Percentiles rank a stretch among this genome's conserved stretches.
phyloP scores from a whole-genome alignment of 306 rosid genomes.

The Senna tora region DNA sequence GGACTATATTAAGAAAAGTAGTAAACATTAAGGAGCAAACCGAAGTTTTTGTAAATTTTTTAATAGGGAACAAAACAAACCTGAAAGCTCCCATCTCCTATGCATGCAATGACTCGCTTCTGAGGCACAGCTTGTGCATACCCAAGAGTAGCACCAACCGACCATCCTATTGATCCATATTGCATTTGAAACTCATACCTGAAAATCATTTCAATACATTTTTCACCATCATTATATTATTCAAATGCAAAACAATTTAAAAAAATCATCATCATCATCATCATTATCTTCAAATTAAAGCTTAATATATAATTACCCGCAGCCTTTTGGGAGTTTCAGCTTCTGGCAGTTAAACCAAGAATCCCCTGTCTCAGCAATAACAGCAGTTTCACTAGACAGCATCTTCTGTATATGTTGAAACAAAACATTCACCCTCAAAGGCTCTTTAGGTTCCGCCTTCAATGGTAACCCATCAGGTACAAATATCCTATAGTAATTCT shows the following conservation, averaged over 20 bases:
- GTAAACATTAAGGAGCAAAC: too few relatives aligned
- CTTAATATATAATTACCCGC: constrained; percentile 56
- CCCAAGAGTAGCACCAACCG: constrained; percentile 73
- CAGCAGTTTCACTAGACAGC: constrained; percentile 57
- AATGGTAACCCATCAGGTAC: constrained; percentile 64
- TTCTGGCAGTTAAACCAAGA: constrained; percentile 78
- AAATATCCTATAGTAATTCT: constrained; percentile 59
- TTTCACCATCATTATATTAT: too few relatives aligned
- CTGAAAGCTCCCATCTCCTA: constrained; percentile 80
- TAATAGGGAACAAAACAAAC: constrained; percentile 39
- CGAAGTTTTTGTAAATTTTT: too few relatives aligned
- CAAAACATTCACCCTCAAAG: constrained; percentile 66
- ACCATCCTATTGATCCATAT: constrained; percentile 74
- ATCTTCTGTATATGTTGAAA: constrained; percentile 60
- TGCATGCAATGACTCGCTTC: constrained; percentile 61
- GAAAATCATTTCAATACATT: neutral
- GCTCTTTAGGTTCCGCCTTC: constrained; percentile 53
- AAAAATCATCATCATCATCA: too few relatives aligned
- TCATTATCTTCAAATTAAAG: neutral
- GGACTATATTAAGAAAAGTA: too few relatives aligned
- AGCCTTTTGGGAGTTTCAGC: constrained; percentile 59
- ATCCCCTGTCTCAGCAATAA: constrained; percentile 77
- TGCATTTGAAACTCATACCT: constrained; percentile 73
- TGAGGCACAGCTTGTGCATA: constrained; percentile 64
- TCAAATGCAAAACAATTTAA: too few relatives aligned